phyloP scores from a whole-genome alignment of 768 basidiomycete genomes.

The Leccinum fibrillosum region DNA sequence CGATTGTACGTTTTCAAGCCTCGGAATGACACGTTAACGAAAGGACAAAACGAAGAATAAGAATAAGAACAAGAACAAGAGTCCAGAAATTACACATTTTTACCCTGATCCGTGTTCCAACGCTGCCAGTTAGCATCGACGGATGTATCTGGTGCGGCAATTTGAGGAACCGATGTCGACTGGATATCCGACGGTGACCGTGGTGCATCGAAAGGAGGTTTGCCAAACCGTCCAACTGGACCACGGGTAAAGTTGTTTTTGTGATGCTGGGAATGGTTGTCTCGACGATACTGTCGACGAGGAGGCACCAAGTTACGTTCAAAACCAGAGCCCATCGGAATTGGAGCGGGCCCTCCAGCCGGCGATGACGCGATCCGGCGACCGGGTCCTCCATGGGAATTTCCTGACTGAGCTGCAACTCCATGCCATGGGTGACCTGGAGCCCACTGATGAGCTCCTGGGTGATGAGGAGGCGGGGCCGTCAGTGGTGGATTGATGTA shows the following conservation, averaged over 20 bases:
- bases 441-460: slow-evolving; percentile 25
- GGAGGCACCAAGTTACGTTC: slow-evolving; percentile 26
- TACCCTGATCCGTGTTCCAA: slow-evolving; percentile 12
- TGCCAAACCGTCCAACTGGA: slow-evolving; percentile 19
- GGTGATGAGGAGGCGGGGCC: slow-evolving; percentile 15
- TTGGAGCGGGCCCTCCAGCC: slow-evolving; percentile 12
- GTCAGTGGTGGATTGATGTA: slow-evolving; percentile 25
- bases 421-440: slow-evolving; percentile 25
- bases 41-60: slow-evolving; percentile 13
- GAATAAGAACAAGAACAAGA: background rate
- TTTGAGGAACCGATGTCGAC: slow-evolving; percentile 6
- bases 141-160: slow-evolving; percentile 7
- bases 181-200: slow-evolving; percentile 21
- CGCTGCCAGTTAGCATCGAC: slow-evolving; percentile 20
- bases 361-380: slow-evolving; percentile 15
- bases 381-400: slow-evolving; percentile 13
- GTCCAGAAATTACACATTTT: slow-evolving; percentile 1
- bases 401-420: slow-evolving; percentile 15
- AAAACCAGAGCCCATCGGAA: slow-evolving; percentile 11
- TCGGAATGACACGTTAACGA: background rate
- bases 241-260: slow-evolving; percentile 24
- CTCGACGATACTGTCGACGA: slow-evolving; percentile 32
- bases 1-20: background rate
- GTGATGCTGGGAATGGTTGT: slow-evolving; percentile 26
- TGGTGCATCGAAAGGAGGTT: slow-evolving; percentile 11